These are phyloP conservation scores for Microsporum audouinii DNA, from an alignment of 2,329 filamentous ascomycete genomes.

Conservation along the genomic window DNA sequence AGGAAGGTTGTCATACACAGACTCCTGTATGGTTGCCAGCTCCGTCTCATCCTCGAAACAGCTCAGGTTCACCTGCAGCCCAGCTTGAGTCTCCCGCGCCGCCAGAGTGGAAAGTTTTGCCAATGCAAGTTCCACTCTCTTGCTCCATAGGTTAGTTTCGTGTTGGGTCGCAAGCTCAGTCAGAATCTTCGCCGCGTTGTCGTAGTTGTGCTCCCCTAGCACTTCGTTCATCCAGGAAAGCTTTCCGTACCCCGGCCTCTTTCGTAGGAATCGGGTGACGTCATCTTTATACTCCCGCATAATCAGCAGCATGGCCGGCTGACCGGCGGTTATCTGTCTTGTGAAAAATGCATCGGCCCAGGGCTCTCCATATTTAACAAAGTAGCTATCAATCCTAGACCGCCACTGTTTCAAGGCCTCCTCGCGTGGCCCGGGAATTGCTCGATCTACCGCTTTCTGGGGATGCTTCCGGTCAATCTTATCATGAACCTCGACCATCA, in stretches of 20 bases:
- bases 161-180: constrained; percentile 56
- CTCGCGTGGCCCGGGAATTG: constrained; percentile 22
- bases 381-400: constrained; percentile 35
- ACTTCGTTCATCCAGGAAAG: constrained; percentile 95
- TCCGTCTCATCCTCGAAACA: constrained; percentile 54
- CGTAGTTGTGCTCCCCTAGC: constrained; percentile 60
- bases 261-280: constrained; percentile 68
- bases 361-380: constrained; percentile 38
- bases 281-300: constrained; percentile 59
- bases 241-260: constrained; percentile 58
- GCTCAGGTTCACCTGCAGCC: constrained; percentile 32
- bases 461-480: constrained; percentile 22
- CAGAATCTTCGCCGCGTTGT: constrained; percentile 60
- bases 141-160: constrained; percentile 78
- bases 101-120: constrained; percentile 72
- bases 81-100: constrained; percentile 34
- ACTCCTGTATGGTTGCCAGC: constrained; percentile 68
- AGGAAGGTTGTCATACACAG: constrained; percentile 60
- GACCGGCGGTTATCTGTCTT: constrained; percentile 56
- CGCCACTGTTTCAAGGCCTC: constrained; percentile 21
- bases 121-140: constrained; percentile 83
- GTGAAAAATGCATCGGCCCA: constrained; percentile 65
- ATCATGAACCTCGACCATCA: constrained; percentile 34
- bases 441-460: constrained; percentile 11
- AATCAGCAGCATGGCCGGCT: constrained; percentile 55